Evolutionary conservation across 148 eudicot species (phyloP), one percentile per base, ranked within the genome.

Genomic region (Bassia scoparia): DNA sequence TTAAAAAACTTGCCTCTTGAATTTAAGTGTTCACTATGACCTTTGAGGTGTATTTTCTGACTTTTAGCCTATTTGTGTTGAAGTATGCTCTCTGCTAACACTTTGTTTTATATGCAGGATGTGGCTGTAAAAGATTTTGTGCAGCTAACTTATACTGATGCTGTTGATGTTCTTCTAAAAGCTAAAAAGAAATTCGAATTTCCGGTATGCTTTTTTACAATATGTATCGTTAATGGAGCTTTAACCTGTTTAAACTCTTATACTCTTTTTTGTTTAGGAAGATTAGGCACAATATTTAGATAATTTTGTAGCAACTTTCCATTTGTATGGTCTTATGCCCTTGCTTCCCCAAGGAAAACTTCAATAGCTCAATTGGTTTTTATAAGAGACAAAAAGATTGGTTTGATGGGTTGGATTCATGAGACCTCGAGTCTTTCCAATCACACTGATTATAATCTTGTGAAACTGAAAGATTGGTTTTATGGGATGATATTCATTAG

Each of bases 111-210:
- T 80, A 23, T 70, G 81, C 97, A 95, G 99, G 88, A 90, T 83
- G 94, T 95, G 66, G 97, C 76, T 48, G 92, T 87, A 81, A 95
- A 90, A 79, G 87, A 80, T 70, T 85, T 95, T 80, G 93, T 92
- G 61, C 97, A 90, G 81, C 78, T 95, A 86, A 87, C 89, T 70
- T 95, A 95, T 78, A 92, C 97, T n/a, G 99, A 95, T 83, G 99
- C 99, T 26, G 77, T 95, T 68, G 80, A 92, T 75, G 85, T 92
- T 78, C 96, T 95, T 76, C 81, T 87, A 48, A 85, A 82, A 82
- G 80, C 97, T 56, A 85, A 88, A 55, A 92, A 84, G 83, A 95
- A 92, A 70, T 95, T 95, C 79, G 97, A 95, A 73, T 95, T 82
- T 52, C 96, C 92, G 87, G 99, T 95, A 90, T 44, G 75, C 67